Base-by-base conservation (phyloP, 768 basidiomycete species). In the Daedaleopsis sinensis region DNA sequence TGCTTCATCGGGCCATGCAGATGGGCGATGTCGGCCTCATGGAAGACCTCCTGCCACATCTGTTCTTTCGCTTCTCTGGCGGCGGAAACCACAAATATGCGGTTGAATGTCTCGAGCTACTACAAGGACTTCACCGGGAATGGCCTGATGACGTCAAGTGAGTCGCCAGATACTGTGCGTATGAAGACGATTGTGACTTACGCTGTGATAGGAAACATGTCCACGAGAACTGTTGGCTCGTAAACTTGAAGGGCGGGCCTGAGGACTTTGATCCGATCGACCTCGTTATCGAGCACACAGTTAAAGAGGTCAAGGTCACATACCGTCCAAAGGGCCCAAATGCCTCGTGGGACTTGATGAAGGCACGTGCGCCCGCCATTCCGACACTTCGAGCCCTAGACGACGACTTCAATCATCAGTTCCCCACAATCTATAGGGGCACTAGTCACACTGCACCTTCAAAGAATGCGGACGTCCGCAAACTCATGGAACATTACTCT, bases 261-360 rank as follows among this genome's bases (percentile, higher is more conserved):
- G 65, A 43, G 11, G n/a, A 63, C n/a, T n/a, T n/a, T n/a, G n/a
- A n/a, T n/a, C n/a, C n/a, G n/a, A n/a, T n/a, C n/a, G n/a, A n/a
- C n/a, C n/a, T n/a, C n/a, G n/a, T n/a, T n/a, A n/a, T n/a, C 55
- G 76, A 79, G 50, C 65, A 72, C 21, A 77, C 77, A 57, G 73
- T 79, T 35, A 71, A 69, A 61, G 76, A 74, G 43, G 71, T 76
- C 5, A 77, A 78, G 60, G 73, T 74, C 23, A 65, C 52, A 1
- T 58, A 58, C 46, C 43, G 5, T 24, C 27, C 48, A 4, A n/a
- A 7, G 13, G 64, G 64, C 3, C 64, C 64, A n/a, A 32, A 27
- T 44, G 47, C 55, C 2, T 10, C 55, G 11, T 65, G 64, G 64
- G 61, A 65, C 2, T 62, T n/a, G n/a, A n/a, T n/a, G n/a, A n/a